Evolutionary conservation across 176 grass and related monocot species (phyloP), one percentile per base, ranked within the genome.

Genomic region (Carex myosuroides): DNA sequence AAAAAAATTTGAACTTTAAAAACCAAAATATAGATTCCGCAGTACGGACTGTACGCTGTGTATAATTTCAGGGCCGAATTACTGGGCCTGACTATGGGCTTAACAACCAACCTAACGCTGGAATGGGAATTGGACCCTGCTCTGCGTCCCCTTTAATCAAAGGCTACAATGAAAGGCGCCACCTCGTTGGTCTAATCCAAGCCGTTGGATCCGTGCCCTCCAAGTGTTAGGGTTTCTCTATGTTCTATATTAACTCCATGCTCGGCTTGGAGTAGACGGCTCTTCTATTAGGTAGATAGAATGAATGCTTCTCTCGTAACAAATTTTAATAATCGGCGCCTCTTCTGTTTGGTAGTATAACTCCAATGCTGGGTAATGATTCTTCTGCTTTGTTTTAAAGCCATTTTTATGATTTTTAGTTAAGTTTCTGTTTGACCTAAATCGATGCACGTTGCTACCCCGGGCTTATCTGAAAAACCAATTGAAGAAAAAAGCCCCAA

Each of bases 401-500:
- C 2, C 24, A 6, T 8, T 76, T 1, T 76, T 76, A 30, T 13
- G 48, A 55, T 30, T 54, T 53, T 77, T 56, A 13, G 13, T 4
- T 32, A 7, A 14, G 22, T 29, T 77, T 57, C 2, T 57, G 0
- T 69, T 67, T 64, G 21, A 30, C 1, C 4, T 24, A 2, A 54
- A 56, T 77, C 13, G 46, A 57, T 77, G 73, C 80, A 68, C 80
- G 80, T 42, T 83, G 80, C 80, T 44, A 50, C 80, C 80, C 80
- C 80, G 80, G 80, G 80, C 80, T 83, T 68, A 22, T 83, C 80
- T 67, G 62, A 83, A 4, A 52, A 32, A 33, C 22, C 21, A 1
- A 29, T 65, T 83, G 61, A 83, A 67, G 80, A 83, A 65, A 48
- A 83, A 53, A 83, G 80, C 80, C 80, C 80, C 80, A 83, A 68